Base-by-base conservation (phyloP, 2,329 filamentous ascomycete species). In the Penicillium hordei region DNA sequence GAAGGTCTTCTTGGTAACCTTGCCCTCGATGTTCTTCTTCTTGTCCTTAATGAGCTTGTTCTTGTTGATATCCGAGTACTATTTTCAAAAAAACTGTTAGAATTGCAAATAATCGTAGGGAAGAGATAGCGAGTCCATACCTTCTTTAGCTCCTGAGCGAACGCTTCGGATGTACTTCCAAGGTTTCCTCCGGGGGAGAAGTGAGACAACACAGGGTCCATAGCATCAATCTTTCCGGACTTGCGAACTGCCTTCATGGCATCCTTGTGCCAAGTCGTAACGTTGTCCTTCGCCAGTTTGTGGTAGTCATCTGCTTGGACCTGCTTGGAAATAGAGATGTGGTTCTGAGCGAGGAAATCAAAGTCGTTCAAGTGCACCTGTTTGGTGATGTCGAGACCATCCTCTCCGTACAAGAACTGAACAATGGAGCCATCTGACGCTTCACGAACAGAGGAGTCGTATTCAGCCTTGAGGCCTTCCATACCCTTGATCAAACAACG, bases 401-500 rank as follows among this genome's bases (percentile, higher is more conserved):
- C 94, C 74, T 99, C 94, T 59, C 94, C 94, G 71, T 97, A 99
- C 33, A 99, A 76, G 76, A 99, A 97, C 72, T 99, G 94, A 3
- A 99, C 84, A 69, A 99, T 84, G 2, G 89, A 91, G 25, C 95
- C 95, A 72, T 99, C 95, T 0, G 93, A 88, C 68, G 75, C 72
- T 58, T 99, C 93, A 62, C 94, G 87, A 17, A 99, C 94, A 1
- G 93, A 95, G 9, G 89, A 93, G 70, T 99, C 94, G 72, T 99
- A 97, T 60, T 93, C 87, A 2, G 96, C 92, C 68, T 87, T 89
- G 43, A 97, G 82, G 4, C 94, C 94, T 76, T 99, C 94, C 89
- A 99, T 95, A 60, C 94, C 94, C 79, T 99, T 99, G 79, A 99
- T 95, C 61, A 99, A 83, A 82, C 94, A 99, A 72, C 95, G 85